Percentiles rank a stretch among this genome's conserved stretches.
These are phyloP conservation scores for Endocarpon pusillum DNA, from an alignment of 495 filamentous ascomycete species.

Conservation along the genomic window DNA sequence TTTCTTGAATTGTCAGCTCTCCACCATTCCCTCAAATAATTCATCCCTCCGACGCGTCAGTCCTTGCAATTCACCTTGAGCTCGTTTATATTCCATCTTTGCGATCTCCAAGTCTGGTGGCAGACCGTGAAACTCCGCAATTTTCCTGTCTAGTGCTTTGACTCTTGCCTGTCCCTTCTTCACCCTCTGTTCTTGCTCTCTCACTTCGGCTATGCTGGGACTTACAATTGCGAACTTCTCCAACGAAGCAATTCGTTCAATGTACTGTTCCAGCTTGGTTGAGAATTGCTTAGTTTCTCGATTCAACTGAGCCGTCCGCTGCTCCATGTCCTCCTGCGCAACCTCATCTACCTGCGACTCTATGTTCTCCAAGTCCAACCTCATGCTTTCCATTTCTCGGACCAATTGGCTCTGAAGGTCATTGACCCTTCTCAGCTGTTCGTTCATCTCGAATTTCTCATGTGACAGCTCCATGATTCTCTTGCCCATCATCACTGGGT, in stretches of 20 bases:
- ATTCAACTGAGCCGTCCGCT: conserved; percentile 44
- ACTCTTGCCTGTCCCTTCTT: conserved; percentile 32
- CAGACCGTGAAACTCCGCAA: conserved; percentile 46
- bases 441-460: conserved; percentile 23
- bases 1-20: conserved; percentile 1
- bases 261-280: conserved; percentile 41
- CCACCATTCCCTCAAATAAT: conserved; percentile 43
- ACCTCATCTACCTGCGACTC: conserved; percentile 31
- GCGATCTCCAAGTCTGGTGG: conserved; percentile 53
- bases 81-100: conserved; percentile 41
- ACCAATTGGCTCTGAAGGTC: conserved; percentile 29
- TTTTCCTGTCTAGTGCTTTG: conserved; percentile 28
- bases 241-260: conserved; percentile 28
- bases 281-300: conserved; percentile 39
- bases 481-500: conserved; percentile 19
- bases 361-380: conserved; percentile 21
- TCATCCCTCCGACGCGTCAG: conserved; percentile 43
- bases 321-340: conserved; percentile 30
- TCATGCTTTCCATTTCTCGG: conserved; percentile 21
- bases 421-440: conserved; percentile 38
- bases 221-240: conserved; percentile 21
- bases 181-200: conserved; percentile 32
- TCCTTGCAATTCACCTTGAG: conserved; percentile 40
- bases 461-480: conserved; percentile 26
- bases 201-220: conserved; percentile 32